Conservation (phyloP, 257 asterid species). For the Fraxinus quadrangulata region DNA sequence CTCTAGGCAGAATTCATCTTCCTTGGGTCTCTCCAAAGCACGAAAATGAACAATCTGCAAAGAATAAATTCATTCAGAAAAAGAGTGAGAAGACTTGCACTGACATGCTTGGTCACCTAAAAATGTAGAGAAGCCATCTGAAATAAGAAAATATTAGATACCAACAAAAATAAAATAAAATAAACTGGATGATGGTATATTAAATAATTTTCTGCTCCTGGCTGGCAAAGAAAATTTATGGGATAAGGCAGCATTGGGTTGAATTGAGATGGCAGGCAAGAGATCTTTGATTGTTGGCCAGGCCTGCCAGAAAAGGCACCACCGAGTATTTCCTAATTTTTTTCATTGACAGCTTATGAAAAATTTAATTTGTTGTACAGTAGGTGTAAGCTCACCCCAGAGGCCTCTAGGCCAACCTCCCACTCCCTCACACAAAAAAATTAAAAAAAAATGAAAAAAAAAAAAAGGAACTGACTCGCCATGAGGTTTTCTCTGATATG, state of each 20-base stretch:
- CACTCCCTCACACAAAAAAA: not conserved
- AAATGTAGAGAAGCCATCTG: slow-evolving; percentile 12
- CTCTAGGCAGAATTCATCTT: slow-evolving; percentile 47
- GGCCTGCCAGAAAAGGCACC: not conserved
- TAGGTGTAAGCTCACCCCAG: not conserved
- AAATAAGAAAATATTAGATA: not conserved
- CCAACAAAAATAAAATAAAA: not conserved
- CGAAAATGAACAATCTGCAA: slow-evolving; percentile 91
- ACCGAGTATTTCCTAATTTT: not conserved
- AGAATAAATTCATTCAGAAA: slow-evolving; percentile 11
- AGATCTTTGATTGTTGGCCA: not conserved
- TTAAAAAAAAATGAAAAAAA: not conserved
- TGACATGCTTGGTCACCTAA: not conserved
- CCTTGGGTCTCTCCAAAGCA: slow-evolving; percentile 86
- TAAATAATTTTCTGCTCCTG: slow-evolving; percentile 1
- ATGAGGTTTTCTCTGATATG: not conserved
- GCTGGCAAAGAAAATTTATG: not conserved
- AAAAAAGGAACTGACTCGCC: not conserved
- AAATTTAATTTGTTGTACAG: too few relatives aligned
- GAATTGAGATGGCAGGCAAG: not conserved
- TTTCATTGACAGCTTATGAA: too few relatives aligned
- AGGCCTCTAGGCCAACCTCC: not conserved
- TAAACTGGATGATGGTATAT: not conserved
- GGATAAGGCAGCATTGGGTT: not conserved
- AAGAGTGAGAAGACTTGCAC: not conserved